Percentiles rank a stretch among this genome's conserved stretches.
Evolutionary conservation across 192 early-diverging fungal genomes (phyloP).

Genomic region (Diversispora eburnea): DNA sequence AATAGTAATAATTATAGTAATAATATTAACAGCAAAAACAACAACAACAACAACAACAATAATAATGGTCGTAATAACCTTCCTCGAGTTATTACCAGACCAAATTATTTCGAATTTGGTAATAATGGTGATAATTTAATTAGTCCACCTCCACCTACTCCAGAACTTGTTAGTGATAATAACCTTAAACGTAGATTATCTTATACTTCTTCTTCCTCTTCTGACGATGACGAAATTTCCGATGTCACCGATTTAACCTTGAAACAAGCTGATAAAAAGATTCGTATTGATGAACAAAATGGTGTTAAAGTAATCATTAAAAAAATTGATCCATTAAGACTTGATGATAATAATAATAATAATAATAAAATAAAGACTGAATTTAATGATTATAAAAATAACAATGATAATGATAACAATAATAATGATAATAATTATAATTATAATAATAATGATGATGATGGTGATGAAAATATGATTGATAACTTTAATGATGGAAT

Average conservation of each 20-base stretch:
- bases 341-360: not conserved
- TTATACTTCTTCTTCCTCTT: slow-evolving; percentile 3
- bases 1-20: too few species aligned
- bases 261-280: not conserved
- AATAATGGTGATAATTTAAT: not conserved
- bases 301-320: not conserved
- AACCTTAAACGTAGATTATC: slow-evolving; percentile 11
- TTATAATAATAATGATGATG: not conserved
- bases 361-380: not conserved
- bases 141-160: slow-evolving; percentile 16
- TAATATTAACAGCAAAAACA: too few species aligned
- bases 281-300: not conserved
- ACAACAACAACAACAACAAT: too few species aligned
- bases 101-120: slow-evolving; percentile 12
- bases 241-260: not conserved
- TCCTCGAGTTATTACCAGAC: not conserved
- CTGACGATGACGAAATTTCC: slow-evolving; percentile 2
- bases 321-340: not conserved
- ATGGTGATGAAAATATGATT: not conserved
- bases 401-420: not conserved
- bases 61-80: not conserved
- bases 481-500: not conserved
- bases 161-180: slow-evolving; percentile 18
- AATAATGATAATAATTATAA: not conserved
- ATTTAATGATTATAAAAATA: not conserved